phyloP scores from a whole-genome alignment of 129 eudicot species.

The Oenanthe sinensis region DNA sequence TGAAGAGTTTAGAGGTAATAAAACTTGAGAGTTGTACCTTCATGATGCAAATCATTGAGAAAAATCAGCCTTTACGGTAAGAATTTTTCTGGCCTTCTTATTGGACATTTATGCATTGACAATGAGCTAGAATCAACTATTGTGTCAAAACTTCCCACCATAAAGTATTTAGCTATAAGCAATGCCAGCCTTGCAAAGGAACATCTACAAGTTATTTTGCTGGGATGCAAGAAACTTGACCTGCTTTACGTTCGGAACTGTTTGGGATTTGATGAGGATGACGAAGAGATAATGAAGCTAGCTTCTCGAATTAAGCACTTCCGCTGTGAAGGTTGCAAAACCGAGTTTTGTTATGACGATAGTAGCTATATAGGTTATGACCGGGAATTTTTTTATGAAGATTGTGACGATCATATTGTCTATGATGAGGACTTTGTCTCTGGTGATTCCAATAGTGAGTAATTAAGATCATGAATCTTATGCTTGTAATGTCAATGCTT shows the following conservation, averaged over 20 bases:
- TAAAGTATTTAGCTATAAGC: not conserved
- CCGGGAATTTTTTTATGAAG: too few species aligned
- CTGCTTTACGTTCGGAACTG: not conserved
- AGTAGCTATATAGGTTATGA: too few species aligned
- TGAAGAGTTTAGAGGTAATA: too few species aligned
- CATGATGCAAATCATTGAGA: not conserved
- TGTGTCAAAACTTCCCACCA: not conserved
- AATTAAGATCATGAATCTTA: too few species aligned
- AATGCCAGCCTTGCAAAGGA: not conserved
- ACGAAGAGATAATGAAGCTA: constrained; percentile 3
- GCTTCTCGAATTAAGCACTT: not conserved
- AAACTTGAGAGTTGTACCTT: too few species aligned
- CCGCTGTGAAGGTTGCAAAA: not conserved
- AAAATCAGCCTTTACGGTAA: not conserved
- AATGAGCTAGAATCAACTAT: not conserved
- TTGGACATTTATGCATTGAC: not conserved
- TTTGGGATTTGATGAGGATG: not conserved
- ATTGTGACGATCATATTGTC: too few species aligned
- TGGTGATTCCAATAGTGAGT: too few species aligned
- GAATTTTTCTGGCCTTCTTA: not conserved
- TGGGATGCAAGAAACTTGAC: constrained; percentile 4
- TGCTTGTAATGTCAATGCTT: too few species aligned
- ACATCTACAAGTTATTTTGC: not conserved
- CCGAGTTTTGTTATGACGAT: too few species aligned
- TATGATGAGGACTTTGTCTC: too few species aligned